Percentiles rank a stretch among this genome's conserved stretches.
Conservation (phyloP, 768 basidiomycete species). For the Xerocomellus intermedius region DNA sequence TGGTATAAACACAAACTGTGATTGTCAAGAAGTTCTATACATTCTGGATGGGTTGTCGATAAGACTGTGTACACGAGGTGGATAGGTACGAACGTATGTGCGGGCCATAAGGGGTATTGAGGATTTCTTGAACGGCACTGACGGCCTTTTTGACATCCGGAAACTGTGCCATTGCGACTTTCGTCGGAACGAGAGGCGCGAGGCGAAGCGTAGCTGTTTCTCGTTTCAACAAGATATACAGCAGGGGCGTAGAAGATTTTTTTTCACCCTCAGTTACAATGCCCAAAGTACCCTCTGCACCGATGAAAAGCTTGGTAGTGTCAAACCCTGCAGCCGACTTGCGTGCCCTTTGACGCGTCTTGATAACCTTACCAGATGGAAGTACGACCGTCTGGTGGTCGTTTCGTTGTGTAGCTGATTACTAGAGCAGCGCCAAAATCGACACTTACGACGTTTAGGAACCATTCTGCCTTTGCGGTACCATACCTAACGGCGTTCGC, state of each 20-base stretch:
- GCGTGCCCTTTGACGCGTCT: slow-evolving; percentile 73
- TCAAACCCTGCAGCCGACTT: slow-evolving; percentile 91
- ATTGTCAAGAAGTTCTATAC: slow-evolving; percentile 84
- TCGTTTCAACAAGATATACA: not conserved
- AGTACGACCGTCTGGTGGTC: slow-evolving; percentile 71
- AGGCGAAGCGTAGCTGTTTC: slow-evolving; percentile 74
- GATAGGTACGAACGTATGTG: slow-evolving; percentile 60
- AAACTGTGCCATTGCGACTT: slow-evolving; percentile 88
- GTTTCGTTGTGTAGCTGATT: not conserved
- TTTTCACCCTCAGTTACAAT: slow-evolving; percentile 78
- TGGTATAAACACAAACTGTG: slow-evolving; percentile 43
- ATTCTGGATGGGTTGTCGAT: slow-evolving; percentile 49
- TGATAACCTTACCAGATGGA: slow-evolving; percentile 82
- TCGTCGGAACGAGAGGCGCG: slow-evolving; percentile 76
- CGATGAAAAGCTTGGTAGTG: slow-evolving; percentile 83
- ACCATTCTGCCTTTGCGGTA: slow-evolving; percentile 87
- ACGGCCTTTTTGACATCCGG: slow-evolving; percentile 75
- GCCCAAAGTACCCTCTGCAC: slow-evolving; percentile 86
- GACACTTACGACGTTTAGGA: slow-evolving; percentile 66
- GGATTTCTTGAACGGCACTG: slow-evolving; percentile 76
- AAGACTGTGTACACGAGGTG: not conserved
- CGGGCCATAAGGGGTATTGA: slow-evolving; percentile 63
- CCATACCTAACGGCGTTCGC: slow-evolving; percentile 85
- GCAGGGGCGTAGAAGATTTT: not conserved
- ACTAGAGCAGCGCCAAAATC: not conserved